These are phyloP conservation scores for Nemania abortiva DNA, from an alignment of 2,329 filamentous ascomycete genomes.

Conservation along the genomic window DNA sequence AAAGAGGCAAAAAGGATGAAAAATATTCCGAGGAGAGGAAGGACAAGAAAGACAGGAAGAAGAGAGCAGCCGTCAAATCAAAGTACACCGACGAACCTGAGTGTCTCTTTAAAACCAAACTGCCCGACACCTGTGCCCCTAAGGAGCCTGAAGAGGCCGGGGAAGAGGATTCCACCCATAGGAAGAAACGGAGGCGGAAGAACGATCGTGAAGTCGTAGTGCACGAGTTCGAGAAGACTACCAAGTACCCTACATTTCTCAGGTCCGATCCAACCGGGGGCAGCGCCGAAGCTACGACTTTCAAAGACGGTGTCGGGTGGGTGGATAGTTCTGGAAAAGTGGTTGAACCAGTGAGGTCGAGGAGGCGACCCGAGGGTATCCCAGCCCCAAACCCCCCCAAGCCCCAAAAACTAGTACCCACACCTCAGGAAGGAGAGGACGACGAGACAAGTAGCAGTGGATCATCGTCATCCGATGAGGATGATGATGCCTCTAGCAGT, in stretches of 20 bases:
- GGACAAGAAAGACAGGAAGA: slow-evolving; percentile 65
- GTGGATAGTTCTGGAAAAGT: slow-evolving; percentile 82
- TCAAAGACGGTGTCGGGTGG: slow-evolving; percentile 89
- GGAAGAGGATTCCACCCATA: slow-evolving; percentile 59
- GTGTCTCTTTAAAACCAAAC: slow-evolving; percentile 83
- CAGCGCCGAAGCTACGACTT: slow-evolving; percentile 67
- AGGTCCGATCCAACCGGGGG: slow-evolving; percentile 65
- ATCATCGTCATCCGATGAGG: slow-evolving; percentile 49
- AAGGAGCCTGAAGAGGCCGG: slow-evolving; percentile 58
- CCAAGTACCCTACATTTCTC: slow-evolving; percentile 85
- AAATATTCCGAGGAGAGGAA: slow-evolving; percentile 56
- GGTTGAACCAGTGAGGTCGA: slow-evolving; percentile 69
- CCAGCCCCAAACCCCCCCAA: slow-evolving; percentile 44
- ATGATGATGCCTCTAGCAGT: slow-evolving; percentile 43
- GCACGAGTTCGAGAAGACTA: slow-evolving; percentile 90
- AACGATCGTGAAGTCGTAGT: slow-evolving; percentile 73
- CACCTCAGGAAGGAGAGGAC: slow-evolving; percentile 36
- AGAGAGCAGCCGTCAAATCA: slow-evolving; percentile 72
- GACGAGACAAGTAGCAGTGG: slow-evolving; percentile 58
- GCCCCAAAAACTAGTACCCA: slow-evolving; percentile 29
- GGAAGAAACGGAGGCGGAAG: slow-evolving; percentile 72
- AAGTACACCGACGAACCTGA: slow-evolving; percentile 86
- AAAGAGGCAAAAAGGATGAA: slow-evolving; percentile 59
- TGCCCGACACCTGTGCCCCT: slow-evolving; percentile 66
- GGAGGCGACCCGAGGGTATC: slow-evolving; percentile 47